Evolutionary conservation across 176 grass and related monocot species (phyloP), one percentile per base, ranked within the genome.

Genomic region (Musa troglodytarum): DNA sequence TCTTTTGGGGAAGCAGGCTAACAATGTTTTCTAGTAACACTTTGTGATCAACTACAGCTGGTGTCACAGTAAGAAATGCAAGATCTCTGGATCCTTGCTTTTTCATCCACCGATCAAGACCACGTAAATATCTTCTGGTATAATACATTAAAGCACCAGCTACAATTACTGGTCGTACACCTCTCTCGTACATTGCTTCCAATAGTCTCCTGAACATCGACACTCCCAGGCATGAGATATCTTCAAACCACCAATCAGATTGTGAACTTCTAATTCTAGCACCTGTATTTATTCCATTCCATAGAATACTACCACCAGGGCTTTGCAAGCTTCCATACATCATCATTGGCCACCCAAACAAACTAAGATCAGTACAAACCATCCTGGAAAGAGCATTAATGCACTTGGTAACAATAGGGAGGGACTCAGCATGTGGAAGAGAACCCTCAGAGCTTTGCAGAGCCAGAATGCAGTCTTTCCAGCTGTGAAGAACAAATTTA

Each of bases 271-370:
- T 75, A 59, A 75, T 75, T 19, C 26, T 24, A 59, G 73, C 73
- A 29, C 73, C 73, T 49, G 73, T 75, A 9, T 49, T 61, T 34
- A 75, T 75, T 21, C 73, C 73, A 75, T 75, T 75, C 73, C 73
- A 75, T 2, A 75, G 54, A 54, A 75, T 75, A 58, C 73, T 75
- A 59, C 73, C 73, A 61, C 73, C 73, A 11, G 73, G 73, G 23
- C 73, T 75, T 49, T 75, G 73, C 55, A 75, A 75, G n/a, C 73
- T 75, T 49, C 73, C 73, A 61, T 75, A 75, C 55, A 75, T 57
- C 73, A 75, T 75, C 73, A 75, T 75, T 13, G 73, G 73, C 73
- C 73, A 75, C 25, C 73, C 73, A 61, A 75, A 75, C 73, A 75
- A 75, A 75, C 73, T 75, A 34, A 49, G 73, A 59, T 75, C 73